Conservation (phyloP, 805 yeast genomes). For the Saturnispora silvae region DNA sequence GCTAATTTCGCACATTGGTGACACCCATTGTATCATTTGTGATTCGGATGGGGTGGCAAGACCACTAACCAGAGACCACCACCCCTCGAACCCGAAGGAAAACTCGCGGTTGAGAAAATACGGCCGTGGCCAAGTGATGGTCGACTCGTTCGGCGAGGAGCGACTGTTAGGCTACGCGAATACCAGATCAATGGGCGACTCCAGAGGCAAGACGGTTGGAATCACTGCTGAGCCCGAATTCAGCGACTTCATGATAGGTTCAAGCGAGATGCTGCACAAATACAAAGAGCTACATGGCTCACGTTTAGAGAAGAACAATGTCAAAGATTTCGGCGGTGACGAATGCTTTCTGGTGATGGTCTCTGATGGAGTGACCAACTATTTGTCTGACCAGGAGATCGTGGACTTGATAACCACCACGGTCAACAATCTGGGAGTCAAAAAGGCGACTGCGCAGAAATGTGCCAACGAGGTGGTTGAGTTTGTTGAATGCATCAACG, state of each 20-base stretch:
- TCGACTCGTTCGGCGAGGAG: constrained; percentile 90
- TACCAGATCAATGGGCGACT: constrained; percentile 90
- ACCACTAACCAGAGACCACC: constrained; percentile 70
- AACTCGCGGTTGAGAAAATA: constrained; percentile 57
- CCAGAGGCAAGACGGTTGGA: constrained; percentile 70
- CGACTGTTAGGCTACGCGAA: constrained; percentile 74
- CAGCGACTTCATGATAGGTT: constrained; percentile 56
- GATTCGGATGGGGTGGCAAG: constrained; percentile 75
- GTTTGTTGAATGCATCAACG: constrained; percentile 78
- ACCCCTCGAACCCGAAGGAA: constrained; percentile 77
- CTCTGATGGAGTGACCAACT: constrained; percentile 81
- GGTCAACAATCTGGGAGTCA: constrained; percentile 50
- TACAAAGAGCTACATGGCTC: constrained; percentile 20
- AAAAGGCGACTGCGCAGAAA: constrained; percentile 68
- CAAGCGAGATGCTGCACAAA: neutral
- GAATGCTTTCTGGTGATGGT: constrained; percentile 78
- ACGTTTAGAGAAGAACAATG: constrained; percentile 12
- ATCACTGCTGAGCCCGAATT: constrained; percentile 90
- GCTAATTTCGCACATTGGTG: constrained; percentile 85
- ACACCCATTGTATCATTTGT: constrained; percentile 77
- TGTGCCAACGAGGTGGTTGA: constrained; percentile 80
- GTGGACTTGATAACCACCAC: constrained; percentile 76
- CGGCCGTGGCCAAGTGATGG: constrained; percentile 53
- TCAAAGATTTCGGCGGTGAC: constrained; percentile 58
- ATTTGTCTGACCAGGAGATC: constrained; percentile 80